These are phyloP conservation scores for Maudiozyma turicensis DNA, from an alignment of 805 yeast species.

Conservation along the genomic window DNA sequence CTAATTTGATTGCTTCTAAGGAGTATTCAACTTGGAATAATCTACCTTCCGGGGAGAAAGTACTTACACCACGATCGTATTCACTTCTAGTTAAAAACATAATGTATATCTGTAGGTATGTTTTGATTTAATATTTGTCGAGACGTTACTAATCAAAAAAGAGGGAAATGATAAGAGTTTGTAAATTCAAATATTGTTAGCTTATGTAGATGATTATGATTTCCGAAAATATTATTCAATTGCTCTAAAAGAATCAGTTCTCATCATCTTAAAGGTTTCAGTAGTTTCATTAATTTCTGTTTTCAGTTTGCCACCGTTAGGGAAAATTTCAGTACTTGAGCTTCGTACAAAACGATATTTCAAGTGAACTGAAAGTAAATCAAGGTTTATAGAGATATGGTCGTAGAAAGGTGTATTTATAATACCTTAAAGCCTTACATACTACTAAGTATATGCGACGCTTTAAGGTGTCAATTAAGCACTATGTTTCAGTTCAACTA, in stretches of 20 bases:
- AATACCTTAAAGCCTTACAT: no score
- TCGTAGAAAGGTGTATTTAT: neutral
- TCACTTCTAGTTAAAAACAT: conserved; percentile 99
- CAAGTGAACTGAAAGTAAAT: neutral
- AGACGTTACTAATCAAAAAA: neutral
- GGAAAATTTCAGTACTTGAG: neutral
- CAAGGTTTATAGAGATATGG: neutral
- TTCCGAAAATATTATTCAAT: neutral
- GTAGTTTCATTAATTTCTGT: neutral
- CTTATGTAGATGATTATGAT: neutral
- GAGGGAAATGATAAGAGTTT: neutral
- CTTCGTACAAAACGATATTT: neutral
- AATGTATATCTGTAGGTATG: neutral
- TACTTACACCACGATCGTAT: conserved; percentile 97
- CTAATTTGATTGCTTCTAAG: conserved; percentile 84
- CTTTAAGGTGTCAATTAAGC: no score
- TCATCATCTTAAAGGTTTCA: neutral
- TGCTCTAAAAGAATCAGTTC: neutral
- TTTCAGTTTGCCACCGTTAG: conserved; percentile 1
- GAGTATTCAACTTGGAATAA: conserved; percentile 97
- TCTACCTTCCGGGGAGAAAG: conserved; percentile 98
- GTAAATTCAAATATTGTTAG: neutral
- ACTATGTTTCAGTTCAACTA: no score
- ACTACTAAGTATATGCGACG: no score
- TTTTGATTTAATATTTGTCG: neutral